Evolutionary conservation across 768 basidiomycete genomes (phyloP).

Genomic region (Lanmaoa pseudosensibilis): DNA sequence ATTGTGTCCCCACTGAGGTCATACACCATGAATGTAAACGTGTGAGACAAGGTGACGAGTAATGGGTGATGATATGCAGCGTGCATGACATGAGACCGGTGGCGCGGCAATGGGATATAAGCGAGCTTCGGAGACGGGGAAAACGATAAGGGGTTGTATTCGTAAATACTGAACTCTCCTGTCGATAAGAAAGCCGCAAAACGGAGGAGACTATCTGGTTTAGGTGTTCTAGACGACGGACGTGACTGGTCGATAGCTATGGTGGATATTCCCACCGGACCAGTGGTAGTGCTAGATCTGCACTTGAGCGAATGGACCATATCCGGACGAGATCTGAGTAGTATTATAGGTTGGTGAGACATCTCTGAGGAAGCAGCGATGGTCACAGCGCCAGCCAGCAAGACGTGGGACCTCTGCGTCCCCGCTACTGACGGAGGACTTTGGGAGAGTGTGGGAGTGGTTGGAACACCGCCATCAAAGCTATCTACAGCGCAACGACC

Average conservation of each 20-base stretch:
- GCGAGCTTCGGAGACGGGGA: slow-evolving; percentile 44
- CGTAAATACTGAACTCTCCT: slow-evolving; percentile 65
- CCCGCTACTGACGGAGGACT: background rate
- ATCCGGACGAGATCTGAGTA: slow-evolving; percentile 22
- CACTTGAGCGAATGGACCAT: slow-evolving; percentile 44
- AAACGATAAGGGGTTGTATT: slow-evolving; percentile 46
- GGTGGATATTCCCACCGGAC: slow-evolving; percentile 51
- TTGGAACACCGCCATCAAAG: slow-evolving; percentile 18
- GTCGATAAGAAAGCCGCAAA: slow-evolving; percentile 64
- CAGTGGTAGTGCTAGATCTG: slow-evolving; percentile 36
- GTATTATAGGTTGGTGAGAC: slow-evolving; percentile 23
- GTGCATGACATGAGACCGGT: slow-evolving; percentile 53
- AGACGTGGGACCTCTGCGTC: slow-evolving; percentile 38
- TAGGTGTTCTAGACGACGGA: slow-evolving; percentile 37
- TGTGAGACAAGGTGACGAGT: slow-evolving; percentile 66
- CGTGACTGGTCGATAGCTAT: slow-evolving; percentile 77
- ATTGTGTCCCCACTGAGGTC: slow-evolving; percentile 57
- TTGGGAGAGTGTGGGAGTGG: slow-evolving; percentile 1
- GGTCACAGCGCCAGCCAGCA: slow-evolving; percentile 60
- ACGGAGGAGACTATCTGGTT: slow-evolving; percentile 36
- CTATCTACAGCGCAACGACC: slow-evolving; percentile 61
- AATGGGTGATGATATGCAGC: slow-evolving; percentile 79
- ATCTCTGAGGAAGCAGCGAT: slow-evolving; percentile 53
- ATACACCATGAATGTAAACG: slow-evolving; percentile 72
- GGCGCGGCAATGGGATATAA: slow-evolving; percentile 46